Conservation (phyloP, 345 rosid genomes). For the Firmiana major region DNA sequence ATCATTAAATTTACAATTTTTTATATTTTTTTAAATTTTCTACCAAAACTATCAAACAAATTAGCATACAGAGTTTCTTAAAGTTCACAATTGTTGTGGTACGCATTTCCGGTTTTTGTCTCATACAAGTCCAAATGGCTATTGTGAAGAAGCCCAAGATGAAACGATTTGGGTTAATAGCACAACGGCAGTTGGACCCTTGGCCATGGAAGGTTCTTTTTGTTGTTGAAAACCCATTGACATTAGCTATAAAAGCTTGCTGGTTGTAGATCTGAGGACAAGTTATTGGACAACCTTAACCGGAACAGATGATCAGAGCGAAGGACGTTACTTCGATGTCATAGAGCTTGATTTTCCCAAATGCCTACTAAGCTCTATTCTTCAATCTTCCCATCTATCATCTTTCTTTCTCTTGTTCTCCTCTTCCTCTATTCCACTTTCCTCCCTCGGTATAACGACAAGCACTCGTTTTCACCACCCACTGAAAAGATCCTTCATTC, state of each 20-base stretch:
- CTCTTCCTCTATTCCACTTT: slow-evolving; percentile 46
- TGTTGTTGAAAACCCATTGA: not conserved
- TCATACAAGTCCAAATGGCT: not conserved
- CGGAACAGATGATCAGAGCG: not conserved
- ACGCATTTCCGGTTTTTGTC: too few species aligned
- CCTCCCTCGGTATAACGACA: slow-evolving; percentile 24
- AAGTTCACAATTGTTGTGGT: not conserved
- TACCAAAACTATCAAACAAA: too few species aligned
- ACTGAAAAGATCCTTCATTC: slow-evolving; percentile 15
- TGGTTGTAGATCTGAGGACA: not conserved
- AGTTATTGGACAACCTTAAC: not conserved
- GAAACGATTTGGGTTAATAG: not conserved
- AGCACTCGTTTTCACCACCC: slow-evolving; percentile 8
- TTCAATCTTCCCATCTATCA: slow-evolving; percentile 39
- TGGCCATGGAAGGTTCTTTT: not conserved
- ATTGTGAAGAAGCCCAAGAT: not conserved
- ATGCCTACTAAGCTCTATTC: slow-evolving; percentile 59
- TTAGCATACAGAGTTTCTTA: too few species aligned
- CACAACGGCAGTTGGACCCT: not conserved
- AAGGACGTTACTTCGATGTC: not conserved
- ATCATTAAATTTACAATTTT: too few species aligned
- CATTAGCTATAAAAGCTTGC: not conserved
- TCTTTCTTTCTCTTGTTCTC: slow-evolving; percentile 50
- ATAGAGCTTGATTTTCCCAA: not conserved
- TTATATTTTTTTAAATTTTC: too few species aligned